Evolutionary conservation across 2,329 filamentous ascomycete genomes (phyloP).

Genomic region (Penicillium janthinellum): DNA sequence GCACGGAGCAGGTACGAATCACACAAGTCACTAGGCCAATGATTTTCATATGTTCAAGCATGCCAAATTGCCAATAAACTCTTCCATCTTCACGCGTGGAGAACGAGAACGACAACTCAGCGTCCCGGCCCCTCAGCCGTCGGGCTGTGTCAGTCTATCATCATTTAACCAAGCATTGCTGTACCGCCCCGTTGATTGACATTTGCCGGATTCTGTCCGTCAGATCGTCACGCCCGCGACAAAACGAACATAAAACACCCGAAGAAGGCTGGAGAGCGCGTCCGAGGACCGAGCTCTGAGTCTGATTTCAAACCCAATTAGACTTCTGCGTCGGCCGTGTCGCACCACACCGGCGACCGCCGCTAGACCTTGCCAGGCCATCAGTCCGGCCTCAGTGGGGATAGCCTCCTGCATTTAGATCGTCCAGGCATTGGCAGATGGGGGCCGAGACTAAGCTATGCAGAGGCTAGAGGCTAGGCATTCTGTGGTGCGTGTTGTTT

Average conservation of each 20-base stretch:
- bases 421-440: slow-evolving; percentile 3
- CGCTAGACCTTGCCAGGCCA: slow-evolving; percentile 19
- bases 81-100: background rate
- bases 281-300: slow-evolving; percentile 1
- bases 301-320: slow-evolving; percentile 13
- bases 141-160: slow-evolving; percentile 6
- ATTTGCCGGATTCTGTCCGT: background rate
- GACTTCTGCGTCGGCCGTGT: slow-evolving; percentile 7
- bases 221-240: background rate
- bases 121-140: background rate
- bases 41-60: background rate
- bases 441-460: background rate
- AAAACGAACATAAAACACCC: background rate
- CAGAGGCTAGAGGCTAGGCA: background rate
- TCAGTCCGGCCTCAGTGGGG: slow-evolving; percentile 12
- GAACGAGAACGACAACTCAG: background rate
- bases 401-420: slow-evolving; percentile 4
- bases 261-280: background rate
- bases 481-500: background rate
- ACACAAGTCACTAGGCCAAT: background rate
- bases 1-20: slow-evolving; percentile 4
- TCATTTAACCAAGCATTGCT: slow-evolving; percentile 9
- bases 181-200: background rate
- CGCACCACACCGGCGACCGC: background rate
- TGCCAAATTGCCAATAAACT: background rate